Percentiles rank a stretch among this genome's conserved stretches.
phyloP scores from a whole-genome alignment of 768 basidiomycete genomes.

The Podaxis rugospora region DNA sequence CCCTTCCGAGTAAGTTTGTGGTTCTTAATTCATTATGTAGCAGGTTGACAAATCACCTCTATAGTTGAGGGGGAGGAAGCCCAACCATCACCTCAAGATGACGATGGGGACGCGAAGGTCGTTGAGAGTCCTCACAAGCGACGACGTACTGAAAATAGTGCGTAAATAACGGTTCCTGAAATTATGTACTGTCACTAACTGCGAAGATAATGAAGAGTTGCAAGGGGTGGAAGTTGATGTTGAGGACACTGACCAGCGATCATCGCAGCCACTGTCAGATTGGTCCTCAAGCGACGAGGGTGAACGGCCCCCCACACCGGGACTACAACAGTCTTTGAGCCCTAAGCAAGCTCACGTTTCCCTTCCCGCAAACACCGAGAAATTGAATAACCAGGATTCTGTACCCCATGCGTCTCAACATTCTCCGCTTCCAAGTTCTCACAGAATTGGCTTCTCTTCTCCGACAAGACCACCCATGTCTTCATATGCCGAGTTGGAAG shows the following conservation, averaged over 20 bases:
- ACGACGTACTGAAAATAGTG: neutral
- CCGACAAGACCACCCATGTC: neutral
- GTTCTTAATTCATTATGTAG: neutral
- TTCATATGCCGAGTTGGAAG: constrained; percentile 3
- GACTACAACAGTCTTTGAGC: neutral
- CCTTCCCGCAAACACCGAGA: neutral
- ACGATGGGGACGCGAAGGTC: neutral
- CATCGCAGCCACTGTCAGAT: constrained; percentile 7
- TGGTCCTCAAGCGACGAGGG: neutral
- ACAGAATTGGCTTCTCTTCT: neutral
- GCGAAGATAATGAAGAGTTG: neutral
- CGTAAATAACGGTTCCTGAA: neutral
- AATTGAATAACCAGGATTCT: neutral
- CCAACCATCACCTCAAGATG: neutral
- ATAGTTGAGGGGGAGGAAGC: constrained; percentile 2
- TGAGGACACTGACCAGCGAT: neutral
- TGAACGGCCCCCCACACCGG: neutral
- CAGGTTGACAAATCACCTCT: neutral
- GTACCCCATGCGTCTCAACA: neutral
- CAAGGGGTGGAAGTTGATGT: neutral
- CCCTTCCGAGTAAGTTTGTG: constrained; percentile 1
- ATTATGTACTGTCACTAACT: neutral
- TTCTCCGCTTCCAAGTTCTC: neutral
- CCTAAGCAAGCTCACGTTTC: neutral
- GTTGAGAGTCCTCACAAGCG: neutral